A percentile compares a stretch with the other conserved stretches of the same genome.
Evolutionary conservation across 306 rosid species (phyloP).

Genomic region (Cyclanthera cordifolia): DNA sequence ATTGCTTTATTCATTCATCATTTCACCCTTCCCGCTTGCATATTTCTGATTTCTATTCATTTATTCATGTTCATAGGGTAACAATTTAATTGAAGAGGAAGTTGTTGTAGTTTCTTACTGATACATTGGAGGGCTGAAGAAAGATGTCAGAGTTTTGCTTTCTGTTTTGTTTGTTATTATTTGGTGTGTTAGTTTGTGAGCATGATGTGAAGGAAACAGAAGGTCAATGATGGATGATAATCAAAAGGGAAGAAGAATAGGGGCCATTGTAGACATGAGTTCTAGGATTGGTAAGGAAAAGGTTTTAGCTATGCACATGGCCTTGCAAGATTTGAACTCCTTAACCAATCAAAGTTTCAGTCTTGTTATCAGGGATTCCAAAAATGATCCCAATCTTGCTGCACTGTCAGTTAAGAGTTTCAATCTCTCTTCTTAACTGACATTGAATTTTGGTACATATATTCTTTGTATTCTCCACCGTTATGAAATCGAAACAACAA

Average conservation of each 20-base stretch:
- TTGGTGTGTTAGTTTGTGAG: not conserved
- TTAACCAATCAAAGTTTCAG: conserved; percentile 16
- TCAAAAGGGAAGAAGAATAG: conserved; percentile 12
- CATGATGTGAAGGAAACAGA: not conserved
- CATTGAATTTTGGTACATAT: not conserved
- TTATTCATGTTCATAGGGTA: not conserved
- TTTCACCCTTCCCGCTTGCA: not conserved
- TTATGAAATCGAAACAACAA: not conserved
- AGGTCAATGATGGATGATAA: not conserved
- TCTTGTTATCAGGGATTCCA: conserved; percentile 21
- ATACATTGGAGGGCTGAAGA: not conserved
- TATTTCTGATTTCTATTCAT: not conserved
- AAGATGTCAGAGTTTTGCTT: not conserved
- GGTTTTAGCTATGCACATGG: conserved; percentile 35
- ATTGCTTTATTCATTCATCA: not conserved
- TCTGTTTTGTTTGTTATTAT: not conserved
- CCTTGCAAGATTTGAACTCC: conserved; percentile 22
- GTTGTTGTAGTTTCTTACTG: not conserved
- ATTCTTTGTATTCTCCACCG: too few relatives aligned
- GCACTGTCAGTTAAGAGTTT: conserved; percentile 28
- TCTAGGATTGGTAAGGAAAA: conserved; percentile 37
- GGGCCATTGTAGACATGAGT: conserved; percentile 25
- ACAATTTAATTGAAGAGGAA: too few relatives aligned
- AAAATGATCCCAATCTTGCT: conserved; percentile 26
- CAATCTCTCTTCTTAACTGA: not conserved